These are phyloP conservation scores for Penicillium sp. DNA, from an alignment of 2,329 filamentous ascomycete species.

Conservation along the genomic window DNA sequence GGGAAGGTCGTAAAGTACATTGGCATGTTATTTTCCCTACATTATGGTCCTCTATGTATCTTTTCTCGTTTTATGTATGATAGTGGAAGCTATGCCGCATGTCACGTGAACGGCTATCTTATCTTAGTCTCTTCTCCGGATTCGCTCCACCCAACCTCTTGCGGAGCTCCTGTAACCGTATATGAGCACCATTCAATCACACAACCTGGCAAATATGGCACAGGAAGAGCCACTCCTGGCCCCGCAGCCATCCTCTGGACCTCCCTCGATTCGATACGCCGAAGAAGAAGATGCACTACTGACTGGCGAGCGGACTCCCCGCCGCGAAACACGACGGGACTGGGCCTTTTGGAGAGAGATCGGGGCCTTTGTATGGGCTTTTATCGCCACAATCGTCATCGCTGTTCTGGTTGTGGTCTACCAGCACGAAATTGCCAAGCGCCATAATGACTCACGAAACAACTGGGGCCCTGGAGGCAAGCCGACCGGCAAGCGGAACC, in stretches of 20 bases:
- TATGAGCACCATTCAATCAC: neutral
- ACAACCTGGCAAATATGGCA: conserved; percentile 25
- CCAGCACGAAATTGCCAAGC: conserved; percentile 57
- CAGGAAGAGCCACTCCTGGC: conserved; percentile 51
- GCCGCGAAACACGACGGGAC: conserved; percentile 32
- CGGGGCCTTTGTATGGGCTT: conserved; percentile 73
- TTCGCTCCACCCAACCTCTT: conserved; percentile 4
- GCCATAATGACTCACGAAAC: conserved; percentile 24
- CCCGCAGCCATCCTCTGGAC: conserved; percentile 52
- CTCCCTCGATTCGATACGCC: conserved; percentile 51
- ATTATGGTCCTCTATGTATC: neutral
- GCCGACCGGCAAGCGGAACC: conserved; percentile 70
- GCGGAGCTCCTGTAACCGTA: neutral
- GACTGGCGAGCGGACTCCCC: conserved; percentile 47
- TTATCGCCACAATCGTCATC: conserved; percentile 71
- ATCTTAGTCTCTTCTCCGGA: conserved; percentile 3
- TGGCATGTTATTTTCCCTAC: neutral
- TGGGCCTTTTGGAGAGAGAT: conserved; percentile 66
- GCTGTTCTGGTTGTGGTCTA: conserved; percentile 76
- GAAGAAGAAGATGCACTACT: conserved; percentile 61
- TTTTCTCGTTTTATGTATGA: neutral
- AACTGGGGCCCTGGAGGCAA: conserved; percentile 40
- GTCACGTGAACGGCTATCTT: neutral
- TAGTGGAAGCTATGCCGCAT: neutral
- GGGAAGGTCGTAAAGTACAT: conserved; percentile 29